Evolutionary conservation across 495 filamentous ascomycete species (phyloP).

Genomic region (Penicillium angulare): DNA sequence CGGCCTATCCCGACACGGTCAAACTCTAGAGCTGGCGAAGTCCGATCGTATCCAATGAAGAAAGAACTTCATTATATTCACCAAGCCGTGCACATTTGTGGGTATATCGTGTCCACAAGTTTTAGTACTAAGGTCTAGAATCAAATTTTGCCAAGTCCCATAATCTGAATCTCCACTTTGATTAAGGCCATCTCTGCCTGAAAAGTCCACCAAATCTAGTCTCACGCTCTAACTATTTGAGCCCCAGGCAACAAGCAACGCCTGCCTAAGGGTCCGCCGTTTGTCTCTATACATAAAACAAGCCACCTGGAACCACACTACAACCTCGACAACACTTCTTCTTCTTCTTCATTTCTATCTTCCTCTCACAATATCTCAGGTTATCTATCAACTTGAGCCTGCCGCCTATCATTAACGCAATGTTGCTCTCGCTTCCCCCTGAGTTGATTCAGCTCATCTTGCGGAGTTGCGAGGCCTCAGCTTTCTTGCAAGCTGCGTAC

Average conservation of each 20-base stretch:
- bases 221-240: not conserved
- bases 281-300: not conserved
- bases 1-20: not conserved
- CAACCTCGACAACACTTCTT: not conserved
- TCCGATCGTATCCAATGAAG: too few relatives aligned
- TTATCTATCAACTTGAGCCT: not conserved
- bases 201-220: not conserved
- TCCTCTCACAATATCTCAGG: not conserved
- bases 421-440: slow-evolving; percentile 37
- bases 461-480: slow-evolving; percentile 26
- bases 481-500: slow-evolving; percentile 36
- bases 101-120: too few relatives aligned
- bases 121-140: too few relatives aligned
- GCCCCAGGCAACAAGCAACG: not conserved
- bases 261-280: not conserved
- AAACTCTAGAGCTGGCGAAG: not conserved
- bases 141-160: not conserved
- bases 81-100: too few relatives aligned
- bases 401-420: slow-evolving; percentile 6
- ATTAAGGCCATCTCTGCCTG: not conserved
- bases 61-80: too few relatives aligned
- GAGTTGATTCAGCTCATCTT: slow-evolving; percentile 44
- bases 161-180: not conserved
- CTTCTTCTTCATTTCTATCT: not conserved
- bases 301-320: not conserved